Conservation (phyloP, 108 stramenopile genomes). For the Cyclotella kingstonii region DNA sequence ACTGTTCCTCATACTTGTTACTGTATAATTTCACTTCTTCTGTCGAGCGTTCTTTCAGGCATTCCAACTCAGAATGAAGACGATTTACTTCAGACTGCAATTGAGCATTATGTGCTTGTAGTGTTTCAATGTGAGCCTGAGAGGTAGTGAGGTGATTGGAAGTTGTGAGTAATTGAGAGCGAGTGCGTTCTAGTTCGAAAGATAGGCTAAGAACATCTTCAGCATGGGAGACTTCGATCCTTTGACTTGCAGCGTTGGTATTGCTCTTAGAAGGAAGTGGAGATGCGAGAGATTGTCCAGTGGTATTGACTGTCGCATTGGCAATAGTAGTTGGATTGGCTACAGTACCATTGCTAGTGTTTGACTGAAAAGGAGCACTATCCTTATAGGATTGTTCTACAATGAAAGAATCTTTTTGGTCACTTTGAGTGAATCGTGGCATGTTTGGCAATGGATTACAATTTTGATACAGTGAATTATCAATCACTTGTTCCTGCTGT, state of each 20-base stretch:
- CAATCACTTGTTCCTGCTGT: too few species aligned
- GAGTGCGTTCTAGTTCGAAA: slow-evolving; percentile 67
- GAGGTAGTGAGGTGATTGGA: slow-evolving; percentile 49
- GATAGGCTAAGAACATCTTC: slow-evolving; percentile 73
- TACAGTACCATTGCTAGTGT: too few species aligned
- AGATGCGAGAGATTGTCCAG: background rate
- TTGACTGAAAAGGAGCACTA: too few species aligned
- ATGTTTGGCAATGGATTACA: too few species aligned
- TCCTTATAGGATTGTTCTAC: too few species aligned
- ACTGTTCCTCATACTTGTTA: slow-evolving; percentile 36
- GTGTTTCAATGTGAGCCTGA: slow-evolving; percentile 38
- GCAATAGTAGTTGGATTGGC: background rate
- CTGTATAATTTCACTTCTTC: slow-evolving; percentile 18
- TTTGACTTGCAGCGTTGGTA: slow-evolving; percentile 12
- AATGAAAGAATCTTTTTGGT: too few species aligned
- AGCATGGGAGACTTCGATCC: slow-evolving; percentile 50
- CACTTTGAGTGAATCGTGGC: too few species aligned
- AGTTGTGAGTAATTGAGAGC: slow-evolving; percentile 52
- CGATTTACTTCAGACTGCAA: slow-evolving; percentile 35
- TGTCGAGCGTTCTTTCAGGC: slow-evolving; percentile 14
- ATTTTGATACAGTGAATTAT: too few species aligned
- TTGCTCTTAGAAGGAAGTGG: slow-evolving; percentile 4
- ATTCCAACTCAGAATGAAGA: slow-evolving; percentile 35
- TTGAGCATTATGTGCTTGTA: slow-evolving; percentile 33
- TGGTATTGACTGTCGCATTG: background rate